These are phyloP conservation scores for Cylindrotheca closterium DNA, from an alignment of 108 stramenopile genomes.

Conservation along the genomic window DNA sequence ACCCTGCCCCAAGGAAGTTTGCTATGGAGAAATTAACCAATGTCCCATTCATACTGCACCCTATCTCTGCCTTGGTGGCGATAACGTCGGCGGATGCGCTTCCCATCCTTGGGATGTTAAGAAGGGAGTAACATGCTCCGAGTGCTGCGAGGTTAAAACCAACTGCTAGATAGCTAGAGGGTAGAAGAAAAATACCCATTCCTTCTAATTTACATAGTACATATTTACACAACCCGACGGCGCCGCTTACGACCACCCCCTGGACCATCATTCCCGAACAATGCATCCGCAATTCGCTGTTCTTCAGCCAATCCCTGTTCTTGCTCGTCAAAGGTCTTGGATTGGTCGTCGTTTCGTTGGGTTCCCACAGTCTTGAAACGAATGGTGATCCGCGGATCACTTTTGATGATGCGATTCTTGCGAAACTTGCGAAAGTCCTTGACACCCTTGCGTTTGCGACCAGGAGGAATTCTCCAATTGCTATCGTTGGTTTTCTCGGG, in stretches of 20 bases:
- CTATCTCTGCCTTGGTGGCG: constrained; percentile 52
- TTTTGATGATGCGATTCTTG: constrained; percentile 18
- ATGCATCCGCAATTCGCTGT: constrained; percentile 53
- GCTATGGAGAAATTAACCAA: constrained; percentile 37
- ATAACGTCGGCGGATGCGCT: constrained; percentile 59
- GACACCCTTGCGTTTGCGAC: neutral
- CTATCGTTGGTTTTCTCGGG: neutral
- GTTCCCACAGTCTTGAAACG: neutral
- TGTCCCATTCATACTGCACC: constrained; percentile 56
- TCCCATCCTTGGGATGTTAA: constrained; percentile 46
- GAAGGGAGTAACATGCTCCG: constrained; percentile 15
- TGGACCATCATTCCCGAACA: constrained; percentile 52
- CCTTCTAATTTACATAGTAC: too few species aligned
- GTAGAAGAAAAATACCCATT: too few species aligned
- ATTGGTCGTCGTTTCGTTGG: constrained; percentile 32
- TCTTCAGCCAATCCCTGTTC: constrained; percentile 45
- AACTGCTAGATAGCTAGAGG: constrained; percentile 30
- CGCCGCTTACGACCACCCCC: neutral
- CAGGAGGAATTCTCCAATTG: neutral
- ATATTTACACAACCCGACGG: constrained; percentile 2
- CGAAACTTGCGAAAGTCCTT: constrained; percentile 26
- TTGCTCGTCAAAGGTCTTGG: constrained; percentile 5
- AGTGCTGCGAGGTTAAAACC: constrained; percentile 36
- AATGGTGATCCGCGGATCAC: neutral
- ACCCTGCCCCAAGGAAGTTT: constrained; percentile 40